These are phyloP conservation scores for Skeletonema marinoi DNA, from an alignment of 108 stramenopile species.

Conservation along the genomic window DNA sequence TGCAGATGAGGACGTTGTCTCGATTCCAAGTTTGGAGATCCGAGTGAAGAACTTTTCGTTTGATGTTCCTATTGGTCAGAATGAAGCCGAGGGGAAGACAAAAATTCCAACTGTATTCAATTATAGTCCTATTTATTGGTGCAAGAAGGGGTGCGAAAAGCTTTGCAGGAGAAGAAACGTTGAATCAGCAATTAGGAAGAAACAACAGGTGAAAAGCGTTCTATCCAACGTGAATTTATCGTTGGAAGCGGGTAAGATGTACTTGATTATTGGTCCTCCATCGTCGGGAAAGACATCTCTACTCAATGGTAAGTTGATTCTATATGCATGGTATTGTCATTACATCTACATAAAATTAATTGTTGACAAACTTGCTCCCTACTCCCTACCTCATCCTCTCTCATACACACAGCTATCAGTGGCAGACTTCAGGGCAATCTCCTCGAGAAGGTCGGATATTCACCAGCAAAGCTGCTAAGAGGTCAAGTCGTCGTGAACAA, in stretches of 20 bases:
- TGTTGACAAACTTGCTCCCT: background rate
- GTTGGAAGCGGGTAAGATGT: conserved; percentile 47
- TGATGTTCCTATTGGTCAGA: conserved; percentile 1
- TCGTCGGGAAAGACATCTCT: conserved; percentile 32
- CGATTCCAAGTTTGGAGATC: conserved; percentile 14
- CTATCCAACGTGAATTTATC: conserved; percentile 33
- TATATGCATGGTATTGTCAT: background rate
- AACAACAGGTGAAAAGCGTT: conserved; percentile 2
- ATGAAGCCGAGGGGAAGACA: background rate
- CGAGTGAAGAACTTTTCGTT: conserved; percentile 21
- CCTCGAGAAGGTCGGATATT: background rate
- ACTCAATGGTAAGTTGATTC: conserved; percentile 4
- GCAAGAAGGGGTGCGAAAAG: conserved; percentile 2
- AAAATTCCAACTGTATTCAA: conserved; percentile 15
- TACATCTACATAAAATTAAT: background rate
- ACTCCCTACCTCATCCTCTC: background rate
- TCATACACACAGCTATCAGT: conserved; percentile 13
- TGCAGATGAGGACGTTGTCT: background rate
- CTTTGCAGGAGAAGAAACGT: background rate
- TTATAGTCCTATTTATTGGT: conserved; percentile 4
- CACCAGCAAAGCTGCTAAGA: conserved; percentile 12
- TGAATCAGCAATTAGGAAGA: background rate
- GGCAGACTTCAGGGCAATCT: conserved; percentile 19
- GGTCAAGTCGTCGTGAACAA: conserved; percentile 29
- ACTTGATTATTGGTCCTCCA: conserved; percentile 47